Conservation (phyloP, 2,329 filamentous ascomycete species). For the Neocatenulostroma microsporum region DNA sequence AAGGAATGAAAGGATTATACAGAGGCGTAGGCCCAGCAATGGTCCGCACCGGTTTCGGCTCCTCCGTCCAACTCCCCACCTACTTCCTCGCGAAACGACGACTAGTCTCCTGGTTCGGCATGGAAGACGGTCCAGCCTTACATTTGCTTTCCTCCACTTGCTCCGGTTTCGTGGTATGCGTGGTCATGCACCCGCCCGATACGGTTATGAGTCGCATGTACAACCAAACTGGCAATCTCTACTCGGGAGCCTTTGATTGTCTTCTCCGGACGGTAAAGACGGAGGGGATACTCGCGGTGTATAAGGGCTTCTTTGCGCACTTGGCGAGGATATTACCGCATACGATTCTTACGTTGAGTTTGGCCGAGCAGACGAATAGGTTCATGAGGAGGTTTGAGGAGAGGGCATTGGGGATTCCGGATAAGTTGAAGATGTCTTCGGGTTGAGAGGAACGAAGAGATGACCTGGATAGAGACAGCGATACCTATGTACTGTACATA, state of each 20-base stretch:
- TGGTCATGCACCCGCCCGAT: constrained; percentile 97
- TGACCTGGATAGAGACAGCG: too few relatives aligned
- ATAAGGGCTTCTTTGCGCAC: constrained; percentile 96
- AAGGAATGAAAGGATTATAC: constrained; percentile 78
- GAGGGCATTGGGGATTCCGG: constrained; percentile 31
- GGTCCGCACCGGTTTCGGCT: constrained; percentile 92
- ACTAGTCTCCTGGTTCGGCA: constrained; percentile 70
- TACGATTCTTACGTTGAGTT: constrained; percentile 69
- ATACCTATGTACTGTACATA: too few relatives aligned
- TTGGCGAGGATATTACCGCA: constrained; percentile 89
- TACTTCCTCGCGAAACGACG: constrained; percentile 96
- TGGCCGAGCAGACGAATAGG: constrained; percentile 97
- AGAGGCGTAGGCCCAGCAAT: constrained; percentile 87
- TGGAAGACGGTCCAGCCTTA: constrained; percentile 83
- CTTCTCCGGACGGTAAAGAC: constrained; percentile 82
- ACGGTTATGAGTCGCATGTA: constrained; percentile 99
- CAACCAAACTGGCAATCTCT: constrained; percentile 98
- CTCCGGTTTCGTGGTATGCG: constrained; percentile 93
- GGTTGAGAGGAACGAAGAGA: too few relatives aligned
- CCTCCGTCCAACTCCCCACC: constrained; percentile 90
- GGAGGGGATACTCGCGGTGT: constrained; percentile 85
- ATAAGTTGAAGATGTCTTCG: constrained; percentile 12
- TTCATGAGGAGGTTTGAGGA: constrained; percentile 72
- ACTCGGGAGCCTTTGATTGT: constrained; percentile 87
- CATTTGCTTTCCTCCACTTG: constrained; percentile 82